Conservation (phyloP, 1,284 basidiomycete genomes). For the Pseudozyma pruni region DNA sequence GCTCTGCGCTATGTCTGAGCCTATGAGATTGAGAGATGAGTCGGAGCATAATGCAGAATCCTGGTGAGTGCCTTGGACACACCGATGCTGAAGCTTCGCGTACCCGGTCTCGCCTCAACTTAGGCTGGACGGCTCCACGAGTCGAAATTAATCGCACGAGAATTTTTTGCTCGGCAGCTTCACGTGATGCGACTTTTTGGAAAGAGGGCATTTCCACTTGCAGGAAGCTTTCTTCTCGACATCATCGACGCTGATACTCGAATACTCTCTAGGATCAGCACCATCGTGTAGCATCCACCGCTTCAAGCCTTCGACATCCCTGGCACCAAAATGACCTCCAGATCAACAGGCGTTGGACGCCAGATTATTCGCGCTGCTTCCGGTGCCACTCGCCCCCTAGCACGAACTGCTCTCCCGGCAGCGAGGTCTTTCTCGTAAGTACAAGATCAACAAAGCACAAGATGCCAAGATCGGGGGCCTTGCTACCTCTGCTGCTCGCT, state of each 20-base stretch:
- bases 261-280: too few relatives aligned
- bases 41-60: too few relatives aligned
- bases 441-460: too few relatives aligned
- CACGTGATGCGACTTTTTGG: slow-evolving; percentile 39
- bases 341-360: slow-evolving; percentile 16
- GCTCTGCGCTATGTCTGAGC: too few relatives aligned
- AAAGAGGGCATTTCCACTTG: slow-evolving; percentile 1
- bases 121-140: too few relatives aligned
- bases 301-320: not conserved
- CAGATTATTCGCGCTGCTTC: slow-evolving; percentile 13
- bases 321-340: slow-evolving; percentile 14
- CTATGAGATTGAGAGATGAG: too few relatives aligned
- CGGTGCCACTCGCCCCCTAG: slow-evolving; percentile 13
- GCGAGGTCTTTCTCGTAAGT: slow-evolving; percentile 30
- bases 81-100: too few relatives aligned
- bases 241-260: not conserved
- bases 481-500: too few relatives aligned
- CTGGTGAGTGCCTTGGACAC: too few relatives aligned
- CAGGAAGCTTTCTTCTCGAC: slow-evolving; percentile 23
- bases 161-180: not conserved
- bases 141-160: slow-evolving; percentile 29
- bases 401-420: slow-evolving; percentile 7
- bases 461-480: too few relatives aligned
- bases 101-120: too few relatives aligned
- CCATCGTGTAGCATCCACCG: not conserved